A percentile compares a stretch with the other conserved stretches of the same genome.
Evolutionary conservation across 345 rosid species (phyloP).

Genomic region (Turnera subulata): DNA sequence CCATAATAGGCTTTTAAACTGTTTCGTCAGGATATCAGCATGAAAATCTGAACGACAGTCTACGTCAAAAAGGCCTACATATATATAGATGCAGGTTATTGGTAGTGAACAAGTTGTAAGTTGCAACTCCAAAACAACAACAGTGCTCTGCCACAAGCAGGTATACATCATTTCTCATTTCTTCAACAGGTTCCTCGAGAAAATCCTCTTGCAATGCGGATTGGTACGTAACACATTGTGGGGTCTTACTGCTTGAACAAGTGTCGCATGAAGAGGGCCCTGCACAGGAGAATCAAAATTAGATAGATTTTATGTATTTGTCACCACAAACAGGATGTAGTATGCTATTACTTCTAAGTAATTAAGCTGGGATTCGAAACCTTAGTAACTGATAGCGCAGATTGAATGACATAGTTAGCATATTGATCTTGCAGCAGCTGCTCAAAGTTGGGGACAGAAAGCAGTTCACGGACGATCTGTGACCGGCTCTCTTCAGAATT

Average conservation of each 20-base stretch:
- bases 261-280: conserved; percentile 45
- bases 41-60: conserved; percentile 19
- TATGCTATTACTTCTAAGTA: not conserved
- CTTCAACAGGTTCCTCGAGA: conserved; percentile 48
- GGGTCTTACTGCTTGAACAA: conserved; percentile 46
- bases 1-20: conserved; percentile 1
- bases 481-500: conserved; percentile 43
- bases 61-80: conserved; percentile 6
- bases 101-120: conserved; percentile 16
- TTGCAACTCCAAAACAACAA: conserved; percentile 28
- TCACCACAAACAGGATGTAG: too few relatives aligned
- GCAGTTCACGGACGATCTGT: conserved; percentile 49
- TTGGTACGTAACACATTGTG: conserved; percentile 44
- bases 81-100: conserved; percentile 5
- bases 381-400: conserved; percentile 60
- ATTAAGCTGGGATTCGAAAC: conserved; percentile 8
- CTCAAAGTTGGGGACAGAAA: conserved; percentile 50
- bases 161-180: conserved; percentile 43
- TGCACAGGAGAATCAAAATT: conserved; percentile 17
- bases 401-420: conserved; percentile 74
- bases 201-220: conserved; percentile 73
- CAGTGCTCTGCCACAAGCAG: conserved; percentile 9
- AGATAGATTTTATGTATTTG: not conserved
- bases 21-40: conserved; percentile 17
- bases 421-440: conserved; percentile 67